These are phyloP conservation scores for Cyclaneusma minus DNA, from an alignment of 2,329 filamentous ascomycete genomes.

Conservation along the genomic window DNA sequence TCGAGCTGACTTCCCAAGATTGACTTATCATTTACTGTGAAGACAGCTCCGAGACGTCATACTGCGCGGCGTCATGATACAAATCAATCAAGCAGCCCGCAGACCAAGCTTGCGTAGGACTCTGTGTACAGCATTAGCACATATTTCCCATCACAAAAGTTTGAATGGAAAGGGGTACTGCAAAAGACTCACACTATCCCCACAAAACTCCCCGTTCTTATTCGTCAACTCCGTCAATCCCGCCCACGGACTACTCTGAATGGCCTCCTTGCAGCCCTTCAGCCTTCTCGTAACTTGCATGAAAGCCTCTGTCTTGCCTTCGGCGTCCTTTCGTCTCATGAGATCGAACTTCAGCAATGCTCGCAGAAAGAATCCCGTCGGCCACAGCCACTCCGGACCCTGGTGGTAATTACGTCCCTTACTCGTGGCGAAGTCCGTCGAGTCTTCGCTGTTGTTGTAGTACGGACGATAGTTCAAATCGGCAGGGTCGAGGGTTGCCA, in stretches of 20 bases:
- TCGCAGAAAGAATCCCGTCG: conserved; percentile 85
- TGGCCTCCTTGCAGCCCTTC: conserved; percentile 70
- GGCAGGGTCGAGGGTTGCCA: conserved; percentile 85
- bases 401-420: conserved; percentile 98
- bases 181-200: conserved; percentile 59
- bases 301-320: conserved; percentile 73
- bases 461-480: conserved; percentile 90
- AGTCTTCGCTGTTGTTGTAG: conserved; percentile 92
- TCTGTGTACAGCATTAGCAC: conserved; percentile 34
- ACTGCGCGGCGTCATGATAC: conserved; percentile 69
- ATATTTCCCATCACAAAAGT: conserved; percentile 5
- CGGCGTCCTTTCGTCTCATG: conserved; percentile 44
- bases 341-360: conserved; percentile 86
- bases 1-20: no score
- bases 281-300: conserved; percentile 84
- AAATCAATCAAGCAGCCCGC: conserved; percentile 87
- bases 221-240: conserved; percentile 89
- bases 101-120: conserved; percentile 92
- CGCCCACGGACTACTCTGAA: conserved; percentile 70
- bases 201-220: conserved; percentile 68
- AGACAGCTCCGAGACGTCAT: conserved; percentile 9
- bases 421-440: conserved; percentile 73
- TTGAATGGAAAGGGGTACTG: conserved; percentile 4
- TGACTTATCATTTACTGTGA: no score
- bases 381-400: conserved; percentile 97